A percentile compares a stretch with the other conserved stretches of the same genome.
These are phyloP conservation scores for Tetradesmus obliquus DNA, from an alignment of 139 green algal genomes.

Conservation along the genomic window DNA sequence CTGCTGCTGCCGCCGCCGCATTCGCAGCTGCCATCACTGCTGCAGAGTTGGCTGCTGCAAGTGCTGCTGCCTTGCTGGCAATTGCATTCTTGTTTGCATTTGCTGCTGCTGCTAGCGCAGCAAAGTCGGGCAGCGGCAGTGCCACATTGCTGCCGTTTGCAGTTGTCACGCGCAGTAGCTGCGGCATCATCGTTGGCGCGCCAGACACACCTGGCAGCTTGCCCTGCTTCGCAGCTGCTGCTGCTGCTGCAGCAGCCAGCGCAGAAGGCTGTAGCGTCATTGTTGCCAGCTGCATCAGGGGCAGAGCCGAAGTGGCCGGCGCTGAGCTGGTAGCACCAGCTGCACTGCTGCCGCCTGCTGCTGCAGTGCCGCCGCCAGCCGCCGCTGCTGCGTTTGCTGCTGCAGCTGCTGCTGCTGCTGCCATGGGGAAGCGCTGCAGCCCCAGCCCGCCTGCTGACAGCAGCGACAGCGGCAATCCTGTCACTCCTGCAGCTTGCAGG, in stretches of 20 bases:
- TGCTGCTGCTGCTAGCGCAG: constrained; percentile 32
- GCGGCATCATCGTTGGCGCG: constrained; percentile 2
- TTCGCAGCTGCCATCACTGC: constrained; percentile 7
- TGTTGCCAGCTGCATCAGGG: constrained; percentile 34
- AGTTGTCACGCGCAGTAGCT: constrained; percentile 18
- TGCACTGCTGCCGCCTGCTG: constrained; percentile 14
- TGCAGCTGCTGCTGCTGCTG: constrained; percentile 4
- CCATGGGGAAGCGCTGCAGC: background rate
- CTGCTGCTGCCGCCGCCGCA: constrained; percentile 9
- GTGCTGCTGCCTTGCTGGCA: constrained; percentile 32
- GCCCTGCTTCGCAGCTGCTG: constrained; percentile 26
- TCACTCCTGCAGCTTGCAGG: constrained; percentile 1
- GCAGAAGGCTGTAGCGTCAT: constrained; percentile 40
- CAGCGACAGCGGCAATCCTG: constrained; percentile 6
- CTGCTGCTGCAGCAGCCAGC: constrained; percentile 33
- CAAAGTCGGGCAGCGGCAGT: constrained; percentile 31
- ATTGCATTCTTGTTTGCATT: constrained; percentile 12
- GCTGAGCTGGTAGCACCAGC: background rate
- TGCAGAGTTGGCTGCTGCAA: constrained; percentile 9
- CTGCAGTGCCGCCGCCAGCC: background rate
- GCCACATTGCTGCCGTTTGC: constrained; percentile 18
- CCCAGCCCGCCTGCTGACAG: background rate
- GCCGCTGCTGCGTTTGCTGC: background rate
- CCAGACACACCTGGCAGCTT: background rate
- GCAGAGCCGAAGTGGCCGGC: background rate